Evolutionary conservation across 2,329 filamentous ascomycete species (phyloP).

Genomic region (Colletotrichum horii): DNA sequence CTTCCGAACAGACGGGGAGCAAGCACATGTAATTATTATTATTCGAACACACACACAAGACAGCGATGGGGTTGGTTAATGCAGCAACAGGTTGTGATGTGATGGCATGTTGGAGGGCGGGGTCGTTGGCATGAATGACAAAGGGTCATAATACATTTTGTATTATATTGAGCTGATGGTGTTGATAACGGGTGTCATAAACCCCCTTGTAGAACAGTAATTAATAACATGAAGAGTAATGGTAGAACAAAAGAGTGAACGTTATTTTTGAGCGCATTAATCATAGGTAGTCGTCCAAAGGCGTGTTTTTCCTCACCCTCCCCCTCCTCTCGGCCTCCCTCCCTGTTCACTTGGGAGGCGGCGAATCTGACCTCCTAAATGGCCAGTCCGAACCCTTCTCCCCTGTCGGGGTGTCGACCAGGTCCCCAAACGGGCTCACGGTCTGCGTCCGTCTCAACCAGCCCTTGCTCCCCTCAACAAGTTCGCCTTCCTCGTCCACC

Average conservation of each 20-base stretch:
- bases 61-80: neutral
- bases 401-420: constrained; percentile 23
- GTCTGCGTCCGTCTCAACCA: constrained; percentile 36
- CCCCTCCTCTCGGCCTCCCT: neutral
- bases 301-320: neutral
- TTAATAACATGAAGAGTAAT: neutral
- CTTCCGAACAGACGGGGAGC: neutral
- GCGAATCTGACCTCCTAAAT: neutral
- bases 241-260: neutral
- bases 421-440: constrained; percentile 38
- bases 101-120: neutral
- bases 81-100: neutral
- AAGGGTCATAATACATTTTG: neutral
- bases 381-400: constrained; percentile 10
- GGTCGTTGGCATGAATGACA: neutral
- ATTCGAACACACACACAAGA: neutral
- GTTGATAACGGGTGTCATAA: neutral
- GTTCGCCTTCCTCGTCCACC: constrained; percentile 15
- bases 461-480: constrained; percentile 23
- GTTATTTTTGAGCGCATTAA: neutral
- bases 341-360: neutral
- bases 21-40: neutral
- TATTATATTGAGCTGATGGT: neutral
- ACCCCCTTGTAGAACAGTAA: neutral
- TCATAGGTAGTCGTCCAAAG: neutral